phyloP scores from a whole-genome alignment of 1,284 basidiomycete species.

The Moniliophthora roreri region DNA sequence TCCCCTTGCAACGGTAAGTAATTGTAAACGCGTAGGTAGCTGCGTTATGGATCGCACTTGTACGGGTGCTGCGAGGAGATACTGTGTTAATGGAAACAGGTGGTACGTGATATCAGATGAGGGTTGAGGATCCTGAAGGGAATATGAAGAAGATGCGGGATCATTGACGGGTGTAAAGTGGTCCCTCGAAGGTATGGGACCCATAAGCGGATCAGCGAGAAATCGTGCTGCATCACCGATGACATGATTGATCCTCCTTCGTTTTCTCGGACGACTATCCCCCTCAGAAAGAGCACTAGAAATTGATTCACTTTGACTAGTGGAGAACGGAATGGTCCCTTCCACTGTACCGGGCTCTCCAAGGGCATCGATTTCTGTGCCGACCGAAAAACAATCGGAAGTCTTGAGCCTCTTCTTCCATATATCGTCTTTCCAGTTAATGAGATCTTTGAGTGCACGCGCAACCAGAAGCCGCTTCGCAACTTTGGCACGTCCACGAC shows the following conservation, averaged over 20 bases:
- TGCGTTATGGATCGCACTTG: slow-evolving; percentile 24
- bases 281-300: no score
- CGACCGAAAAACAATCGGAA: slow-evolving; percentile 36
- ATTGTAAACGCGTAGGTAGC: slow-evolving; percentile 61
- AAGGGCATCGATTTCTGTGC: slow-evolving; percentile 31
- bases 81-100: slow-evolving; percentile 31
- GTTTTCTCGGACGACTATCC: slow-evolving; percentile 31
- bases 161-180: slow-evolving; percentile 5
- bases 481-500: slow-evolving; percentile 49
- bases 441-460: slow-evolving; percentile 61
- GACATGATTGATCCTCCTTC: slow-evolving; percentile 40
- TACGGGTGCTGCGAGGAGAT: slow-evolving; percentile 52
- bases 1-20: slow-evolving; percentile 52
- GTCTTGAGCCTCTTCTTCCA: slow-evolving; percentile 42
- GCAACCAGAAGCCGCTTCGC: slow-evolving; percentile 62
- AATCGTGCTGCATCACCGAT: slow-evolving; percentile 50
- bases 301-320: slow-evolving; percentile 7
- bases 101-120: slow-evolving; percentile 1
- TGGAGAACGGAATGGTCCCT: slow-evolving; percentile 18
- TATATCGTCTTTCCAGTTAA: slow-evolving; percentile 65
- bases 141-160: slow-evolving; percentile 22
- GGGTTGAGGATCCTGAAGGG: not conserved
- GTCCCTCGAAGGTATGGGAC: slow-evolving; percentile 21
- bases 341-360: slow-evolving; percentile 20
- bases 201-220: slow-evolving; percentile 51